Base-by-base conservation (phyloP, 2,329 filamentous ascomycete genomes). In the Aspergillus neoniger region DNA sequence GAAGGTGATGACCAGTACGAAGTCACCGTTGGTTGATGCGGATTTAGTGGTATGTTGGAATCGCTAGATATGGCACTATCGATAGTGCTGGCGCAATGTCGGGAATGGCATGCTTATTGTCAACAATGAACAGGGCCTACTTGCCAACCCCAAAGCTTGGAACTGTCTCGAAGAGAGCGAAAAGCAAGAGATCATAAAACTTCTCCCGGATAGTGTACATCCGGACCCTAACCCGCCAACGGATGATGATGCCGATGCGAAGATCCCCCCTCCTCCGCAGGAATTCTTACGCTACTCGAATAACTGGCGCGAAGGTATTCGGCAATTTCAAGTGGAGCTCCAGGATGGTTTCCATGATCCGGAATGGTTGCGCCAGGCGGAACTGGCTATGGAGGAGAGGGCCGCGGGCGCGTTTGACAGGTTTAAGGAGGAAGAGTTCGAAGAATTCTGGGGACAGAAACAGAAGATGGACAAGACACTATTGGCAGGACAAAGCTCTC, bases 381-480 rank as follows among this genome's bases (percentile, higher is more conserved):
- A 79, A 36, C 72, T 79, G 64, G 86, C 87, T 1, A 80, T 81
- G 54, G 68, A 79, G 54, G 78, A 83, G 62, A 79, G 86, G 10
- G 77, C 77, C 1, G 74, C 76, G 0, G 87, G 87, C 0, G 77
- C 79, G 6, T 89, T 84, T 63, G 85, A 89, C 65, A 74, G 75
- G 5, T 85, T 82, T 74, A 83, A 86, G 70, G 80, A 81, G 49
- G 71, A 76, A 49, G 81, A 86, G 60, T 81, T 81, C 14, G 83
- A 88, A 69, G 70, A 78, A 58, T 84, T 82, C 65, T 88, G 85
- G 83, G 85, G 85, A 0, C 81, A 85, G 69, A 85, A 84, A 63
- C 78, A 79, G 69, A 78, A 73, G 60, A 60, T 76, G 38, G 66
- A 70, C 47, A 65, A 63, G 38, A 60, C 59, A 8, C 62, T 76